phyloP scores from a whole-genome alignment of 306 rosid genomes.

The Cucurbita argyrosperma region DNA sequence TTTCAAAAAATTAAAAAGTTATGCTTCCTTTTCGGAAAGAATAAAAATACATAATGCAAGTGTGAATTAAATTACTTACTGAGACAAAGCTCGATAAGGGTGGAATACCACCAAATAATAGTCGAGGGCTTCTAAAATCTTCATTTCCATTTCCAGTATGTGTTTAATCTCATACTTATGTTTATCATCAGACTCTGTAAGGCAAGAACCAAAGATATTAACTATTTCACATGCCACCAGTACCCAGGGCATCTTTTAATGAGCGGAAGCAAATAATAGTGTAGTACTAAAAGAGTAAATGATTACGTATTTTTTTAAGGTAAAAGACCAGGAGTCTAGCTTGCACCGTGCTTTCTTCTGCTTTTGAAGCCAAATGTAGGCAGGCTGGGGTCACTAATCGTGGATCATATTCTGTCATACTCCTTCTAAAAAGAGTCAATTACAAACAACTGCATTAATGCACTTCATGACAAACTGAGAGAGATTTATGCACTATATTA shows the following conservation, averaged over 20 bases:
- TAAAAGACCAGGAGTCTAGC: slow-evolving; percentile 75
- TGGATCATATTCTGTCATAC: slow-evolving; percentile 85
- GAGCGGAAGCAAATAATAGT: slow-evolving; percentile 7
- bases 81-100: slow-evolving; percentile 78
- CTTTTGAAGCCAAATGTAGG: slow-evolving; percentile 83
- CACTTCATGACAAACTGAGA: not conserved
- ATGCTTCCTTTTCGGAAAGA: not conserved
- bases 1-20: not conserved
- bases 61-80: slow-evolving; percentile 38
- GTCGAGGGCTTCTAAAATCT: slow-evolving; percentile 83
- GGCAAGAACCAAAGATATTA: slow-evolving; percentile 10
- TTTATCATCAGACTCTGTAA: slow-evolving; percentile 70
- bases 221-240: slow-evolving; percentile 3
- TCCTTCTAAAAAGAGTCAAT: slow-evolving; percentile 40
- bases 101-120: slow-evolving; percentile 88
- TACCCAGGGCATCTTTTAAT: not conserved
- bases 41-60: not conserved
- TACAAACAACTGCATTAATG: not conserved
- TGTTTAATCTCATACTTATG: slow-evolving; percentile 76
- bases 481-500: not conserved
- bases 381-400: slow-evolving; percentile 90
- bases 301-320: slow-evolving; percentile 47
- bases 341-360: slow-evolving; percentile 89
- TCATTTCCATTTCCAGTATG: slow-evolving; percentile 98
- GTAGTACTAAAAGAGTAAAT: not conserved